A percentile compares a stretch with the other conserved stretches of the same genome.
Conservation (phyloP, 1,284 basidiomycete species). For the Gymnopus androsaceus region DNA sequence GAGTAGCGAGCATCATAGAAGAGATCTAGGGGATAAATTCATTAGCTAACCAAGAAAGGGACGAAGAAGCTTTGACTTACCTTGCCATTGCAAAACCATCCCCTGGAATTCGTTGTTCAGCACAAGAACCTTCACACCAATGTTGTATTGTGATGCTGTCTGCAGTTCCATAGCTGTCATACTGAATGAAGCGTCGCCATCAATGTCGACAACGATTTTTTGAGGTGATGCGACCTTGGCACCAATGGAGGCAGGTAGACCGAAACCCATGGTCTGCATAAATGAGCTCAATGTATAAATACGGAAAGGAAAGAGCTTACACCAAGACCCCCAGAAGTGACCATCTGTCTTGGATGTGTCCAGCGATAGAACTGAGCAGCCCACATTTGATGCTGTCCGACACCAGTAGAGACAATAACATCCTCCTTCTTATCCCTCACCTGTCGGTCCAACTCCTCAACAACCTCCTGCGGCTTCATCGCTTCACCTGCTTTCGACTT, state of each 20-base stretch:
- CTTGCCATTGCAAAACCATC: slow-evolving; percentile 99
- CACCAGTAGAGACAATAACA: slow-evolving; percentile 89
- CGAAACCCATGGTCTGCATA: slow-evolving; percentile 96
- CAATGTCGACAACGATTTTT: slow-evolving; percentile 94
- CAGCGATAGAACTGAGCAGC: slow-evolving; percentile 94
- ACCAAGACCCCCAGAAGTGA: slow-evolving; percentile 96
- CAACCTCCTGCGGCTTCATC: slow-evolving; percentile 96
- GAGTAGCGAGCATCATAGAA: slow-evolving; percentile 96
- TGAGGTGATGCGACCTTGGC: slow-evolving; percentile 95
- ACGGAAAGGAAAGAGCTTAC: slow-evolving; percentile 48
- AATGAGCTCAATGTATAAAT: slow-evolving; percentile 16
- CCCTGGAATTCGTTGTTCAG: slow-evolving; percentile 97
- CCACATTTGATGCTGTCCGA: slow-evolving; percentile 99
- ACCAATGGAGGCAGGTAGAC: slow-evolving; percentile 91
- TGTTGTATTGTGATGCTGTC: slow-evolving; percentile 88
- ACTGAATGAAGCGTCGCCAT: slow-evolving; percentile 96
- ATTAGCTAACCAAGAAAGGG: not conserved
- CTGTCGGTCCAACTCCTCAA: slow-evolving; percentile 88
- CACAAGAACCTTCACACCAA: slow-evolving; percentile 92
- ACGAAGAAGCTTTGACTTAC: slow-evolving; percentile 38
- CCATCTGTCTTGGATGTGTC: slow-evolving; percentile 85
- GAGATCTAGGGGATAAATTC: slow-evolving; percentile 58
- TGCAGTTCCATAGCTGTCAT: slow-evolving; percentile 99
- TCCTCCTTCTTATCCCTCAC: slow-evolving; percentile 80
- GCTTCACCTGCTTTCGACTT: slow-evolving; percentile 65